phyloP scores from a whole-genome alignment of 164 flowering plant species.

The Malania oleifera region DNA sequence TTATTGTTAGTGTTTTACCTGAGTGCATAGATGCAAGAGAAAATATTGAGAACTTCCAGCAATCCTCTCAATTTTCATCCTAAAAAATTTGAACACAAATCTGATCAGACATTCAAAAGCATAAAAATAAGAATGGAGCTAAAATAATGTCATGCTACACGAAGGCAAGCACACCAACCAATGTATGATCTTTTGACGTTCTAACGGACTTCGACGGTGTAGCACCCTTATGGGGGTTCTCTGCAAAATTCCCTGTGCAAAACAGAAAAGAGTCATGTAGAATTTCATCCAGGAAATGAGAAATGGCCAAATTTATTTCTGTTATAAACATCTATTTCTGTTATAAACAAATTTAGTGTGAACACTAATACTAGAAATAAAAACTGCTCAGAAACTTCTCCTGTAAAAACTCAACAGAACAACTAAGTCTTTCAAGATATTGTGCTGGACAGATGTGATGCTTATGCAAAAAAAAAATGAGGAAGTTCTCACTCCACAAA shows the following conservation, averaged over 20 bases:
- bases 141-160: neutral
- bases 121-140: neutral
- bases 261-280: neutral
- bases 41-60: conserved; percentile 76
- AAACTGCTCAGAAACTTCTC: no score
- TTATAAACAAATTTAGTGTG: no score
- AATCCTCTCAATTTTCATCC: conserved; percentile 82
- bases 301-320: no score
- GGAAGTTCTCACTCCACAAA: no score
- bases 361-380: no score
- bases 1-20: conserved; percentile 38
- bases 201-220: conserved; percentile 97
- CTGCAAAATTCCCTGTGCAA: conserved; percentile 64
- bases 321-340: no score
- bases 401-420: no score
- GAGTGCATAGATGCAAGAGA: conserved; percentile 85
- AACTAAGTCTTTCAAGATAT: no score
- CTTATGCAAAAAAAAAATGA: no score
- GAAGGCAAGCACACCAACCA: conserved; percentile 41
- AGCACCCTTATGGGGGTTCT: conserved; percentile 90
- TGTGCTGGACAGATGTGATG: no score
- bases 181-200: conserved; percentile 77
- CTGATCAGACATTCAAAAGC: conserved; percentile 7
- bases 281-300: no score
- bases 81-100: conserved; percentile 19